Conservation (phyloP, 306 rosid species). For the Cajanus cajan region DNA sequence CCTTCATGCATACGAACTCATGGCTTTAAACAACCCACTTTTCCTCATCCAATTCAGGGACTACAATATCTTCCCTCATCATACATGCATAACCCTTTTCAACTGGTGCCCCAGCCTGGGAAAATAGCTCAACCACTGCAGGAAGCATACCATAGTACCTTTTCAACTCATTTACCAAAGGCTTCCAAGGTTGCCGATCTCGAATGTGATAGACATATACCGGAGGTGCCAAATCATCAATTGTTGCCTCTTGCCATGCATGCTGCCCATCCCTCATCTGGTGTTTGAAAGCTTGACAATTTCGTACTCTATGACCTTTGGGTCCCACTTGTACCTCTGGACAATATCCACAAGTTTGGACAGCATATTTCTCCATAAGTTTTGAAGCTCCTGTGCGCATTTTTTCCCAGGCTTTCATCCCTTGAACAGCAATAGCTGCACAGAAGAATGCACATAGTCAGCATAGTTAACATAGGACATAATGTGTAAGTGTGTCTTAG, state of each 20-base stretch:
- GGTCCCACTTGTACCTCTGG: conserved; percentile 81
- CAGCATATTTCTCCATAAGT: conserved; percentile 57
- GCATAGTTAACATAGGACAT: neutral
- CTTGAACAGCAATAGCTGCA: conserved; percentile 53
- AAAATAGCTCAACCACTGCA: conserved; percentile 73
- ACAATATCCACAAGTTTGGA: conserved; percentile 77
- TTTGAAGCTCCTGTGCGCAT: conserved; percentile 52
- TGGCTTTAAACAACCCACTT: conserved; percentile 57
- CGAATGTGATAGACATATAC: conserved; percentile 64
- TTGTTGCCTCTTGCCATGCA: conserved; percentile 74
- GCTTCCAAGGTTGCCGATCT: conserved; percentile 39
- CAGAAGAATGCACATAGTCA: conserved; percentile 22
- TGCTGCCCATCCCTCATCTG: conserved; percentile 89
- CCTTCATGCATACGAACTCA: neutral
- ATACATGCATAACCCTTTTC: conserved; percentile 38
- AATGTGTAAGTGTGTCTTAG: neutral
- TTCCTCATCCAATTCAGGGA: conserved; percentile 59
- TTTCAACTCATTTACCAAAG: conserved; percentile 54
- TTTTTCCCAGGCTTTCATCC: conserved; percentile 70
- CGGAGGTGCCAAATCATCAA: conserved; percentile 58
- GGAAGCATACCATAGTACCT: conserved; percentile 67
- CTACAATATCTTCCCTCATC: conserved; percentile 62
- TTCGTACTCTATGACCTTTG: conserved; percentile 66
- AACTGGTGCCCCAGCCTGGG: conserved; percentile 55
- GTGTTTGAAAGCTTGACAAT: conserved; percentile 72